Base-by-base conservation (phyloP, 805 yeast genomes). In the Maudiozyma barnettii region DNA sequence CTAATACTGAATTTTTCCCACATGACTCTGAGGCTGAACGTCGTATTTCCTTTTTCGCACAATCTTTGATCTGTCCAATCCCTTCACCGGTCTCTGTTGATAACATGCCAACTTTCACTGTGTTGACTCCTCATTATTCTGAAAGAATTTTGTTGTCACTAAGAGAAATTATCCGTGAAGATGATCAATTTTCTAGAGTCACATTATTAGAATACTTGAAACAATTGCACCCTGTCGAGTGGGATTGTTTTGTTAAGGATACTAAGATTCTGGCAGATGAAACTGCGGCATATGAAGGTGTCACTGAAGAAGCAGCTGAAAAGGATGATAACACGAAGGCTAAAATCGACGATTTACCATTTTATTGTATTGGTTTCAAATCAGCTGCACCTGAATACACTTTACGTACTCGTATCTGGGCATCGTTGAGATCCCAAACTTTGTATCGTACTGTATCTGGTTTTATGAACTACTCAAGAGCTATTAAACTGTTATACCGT, bases 71-170 rank as follows among this genome's bases (percentile, higher is more conserved):
- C 44, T 91, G 97, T 48, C 99, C 99, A 57, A 90, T 93, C 61
- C 95, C 96, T 53, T 98, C 91, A 72, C 97, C 99, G 48, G 76
- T 91, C 61, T 98, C 99, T 36, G 96, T 93, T 57, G 99, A 93
- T 70, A 90, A 91, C 75, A 93, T 93, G 99, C 99, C 99, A 54
- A 90, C 98, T 8, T 93, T 93, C 70, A 89, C 98, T 33, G 98
- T 93, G 20, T 75, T 91, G 68, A 84, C 91, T 55, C 98, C 99
- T 58, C 99, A 91, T 68, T 91, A 90, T 70, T 75, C 91, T 53
- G 99, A 91, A 72, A 91, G 89, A 79, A 91, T 91, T 53, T 74
- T 90, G 57, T 73, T 91, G 45, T 87, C 96, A 19, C 73, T 93
- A 60, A 84, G 95, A 66, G 99, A 91, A 69, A 89, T 93, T 63